Evolutionary conservation across 1,139 yeast species (phyloP).

Genomic region (Kurtzmaniella quercitrusa): DNA sequence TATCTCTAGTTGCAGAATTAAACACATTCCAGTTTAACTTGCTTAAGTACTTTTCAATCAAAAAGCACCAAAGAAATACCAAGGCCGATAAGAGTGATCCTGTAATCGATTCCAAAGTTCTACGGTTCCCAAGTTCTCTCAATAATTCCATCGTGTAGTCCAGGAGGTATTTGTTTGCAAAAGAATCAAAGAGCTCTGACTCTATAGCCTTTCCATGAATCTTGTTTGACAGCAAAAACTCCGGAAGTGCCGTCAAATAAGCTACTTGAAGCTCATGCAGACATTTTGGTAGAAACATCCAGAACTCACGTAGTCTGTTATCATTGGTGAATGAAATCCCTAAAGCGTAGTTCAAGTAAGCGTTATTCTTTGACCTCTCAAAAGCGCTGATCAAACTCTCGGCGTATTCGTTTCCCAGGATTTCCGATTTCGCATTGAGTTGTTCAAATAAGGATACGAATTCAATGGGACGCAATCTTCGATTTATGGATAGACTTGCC

Average conservation of each 20-base stretch:
- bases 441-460: constrained; percentile 19
- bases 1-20: neutral
- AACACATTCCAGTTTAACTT: neutral
- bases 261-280: constrained; percentile 7
- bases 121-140: neutral
- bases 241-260: constrained; percentile 10
- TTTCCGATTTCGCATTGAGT: constrained; percentile 11
- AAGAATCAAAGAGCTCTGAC: constrained; percentile 2
- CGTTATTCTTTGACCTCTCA: constrained; percentile 7
- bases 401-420: constrained; percentile 14
- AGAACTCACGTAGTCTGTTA: constrained; percentile 9
- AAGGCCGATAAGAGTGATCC: constrained; percentile 6
- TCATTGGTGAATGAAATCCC: constrained; percentile 9
- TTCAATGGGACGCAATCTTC: constrained; percentile 14
- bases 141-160: constrained; percentile 6
- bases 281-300: constrained; percentile 9
- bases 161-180: constrained; percentile 4
- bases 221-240: constrained; percentile 5
- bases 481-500: constrained; percentile 13
- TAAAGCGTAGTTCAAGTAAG: constrained; percentile 7
- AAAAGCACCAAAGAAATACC: constrained; percentile 9
- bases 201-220: constrained; percentile 1
- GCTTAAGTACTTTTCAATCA: constrained; percentile 4
- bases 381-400: constrained; percentile 14
- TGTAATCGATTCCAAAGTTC: constrained; percentile 6